phyloP scores from a whole-genome alignment of 345 rosid species.

The Dovyalis caffra region DNA sequence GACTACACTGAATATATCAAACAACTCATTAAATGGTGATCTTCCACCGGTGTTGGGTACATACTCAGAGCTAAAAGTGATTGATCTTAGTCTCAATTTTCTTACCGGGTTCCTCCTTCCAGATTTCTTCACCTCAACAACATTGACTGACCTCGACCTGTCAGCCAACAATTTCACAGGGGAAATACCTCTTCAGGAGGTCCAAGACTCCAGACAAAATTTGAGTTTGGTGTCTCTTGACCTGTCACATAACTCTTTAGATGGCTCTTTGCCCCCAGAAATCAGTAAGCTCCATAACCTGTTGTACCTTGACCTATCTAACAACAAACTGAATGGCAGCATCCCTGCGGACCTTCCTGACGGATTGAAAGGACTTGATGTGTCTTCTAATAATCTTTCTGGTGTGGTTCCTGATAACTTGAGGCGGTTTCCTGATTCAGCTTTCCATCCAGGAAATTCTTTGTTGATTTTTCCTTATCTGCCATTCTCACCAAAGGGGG shows the following conservation, averaged over 20 bases:
- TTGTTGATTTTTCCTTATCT: constrained; percentile 48
- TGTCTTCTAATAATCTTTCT: constrained; percentile 76
- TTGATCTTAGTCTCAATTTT: constrained; percentile 74
- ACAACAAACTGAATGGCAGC: constrained; percentile 64
- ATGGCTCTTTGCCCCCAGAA: constrained; percentile 51
- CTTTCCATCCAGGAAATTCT: constrained; percentile 84
- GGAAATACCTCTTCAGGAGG: constrained; percentile 53
- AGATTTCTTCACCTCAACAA: constrained; percentile 53
- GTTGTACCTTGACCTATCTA: constrained; percentile 59
- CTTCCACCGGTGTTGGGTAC: constrained; percentile 61
- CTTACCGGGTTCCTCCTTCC: constrained; percentile 56
- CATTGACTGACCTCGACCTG: constrained; percentile 58
- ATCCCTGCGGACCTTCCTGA: constrained; percentile 64
- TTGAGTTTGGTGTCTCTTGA: constrained; percentile 61
- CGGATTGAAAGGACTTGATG: constrained; percentile 52
- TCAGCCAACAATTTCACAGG: constrained; percentile 77
- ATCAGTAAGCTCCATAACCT: constrained; percentile 45
- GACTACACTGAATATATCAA: constrained; percentile 52
- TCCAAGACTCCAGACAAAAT: constrained; percentile 33
- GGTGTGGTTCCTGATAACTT: constrained; percentile 68
- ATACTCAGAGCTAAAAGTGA: constrained; percentile 54
- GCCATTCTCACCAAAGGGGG: constrained; percentile 37
- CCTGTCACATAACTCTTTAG: constrained; percentile 65
- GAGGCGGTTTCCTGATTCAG: constrained; percentile 67
- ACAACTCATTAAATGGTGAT: constrained; percentile 64